phyloP scores from a whole-genome alignment of 2,329 filamentous ascomycete genomes.

The Xylariaceae sp. region DNA sequence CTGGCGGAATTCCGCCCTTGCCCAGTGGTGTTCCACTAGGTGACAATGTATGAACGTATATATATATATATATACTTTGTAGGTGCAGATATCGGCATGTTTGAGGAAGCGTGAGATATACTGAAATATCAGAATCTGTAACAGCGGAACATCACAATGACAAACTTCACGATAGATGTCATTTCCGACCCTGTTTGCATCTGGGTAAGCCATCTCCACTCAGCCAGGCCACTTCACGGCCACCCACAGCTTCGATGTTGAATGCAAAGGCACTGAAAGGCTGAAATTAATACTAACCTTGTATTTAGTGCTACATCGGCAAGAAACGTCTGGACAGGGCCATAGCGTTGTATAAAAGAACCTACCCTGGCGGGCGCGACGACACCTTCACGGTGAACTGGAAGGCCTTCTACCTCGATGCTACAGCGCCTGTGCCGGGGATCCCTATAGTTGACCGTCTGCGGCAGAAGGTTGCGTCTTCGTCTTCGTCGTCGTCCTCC shows the following conservation, averaged over 20 bases:
- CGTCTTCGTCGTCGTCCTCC: slow-evolving; percentile 21
- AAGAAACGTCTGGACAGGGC: slow-evolving; percentile 34
- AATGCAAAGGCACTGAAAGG: too few relatives aligned
- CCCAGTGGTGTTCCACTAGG: too few relatives aligned
- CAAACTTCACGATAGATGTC: slow-evolving; percentile 12
- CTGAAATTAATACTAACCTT: too few relatives aligned
- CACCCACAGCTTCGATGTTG: too few relatives aligned
- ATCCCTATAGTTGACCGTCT: slow-evolving; percentile 14
- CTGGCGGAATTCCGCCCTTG: slow-evolving; percentile 14
- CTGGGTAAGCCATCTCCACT: slow-evolving; percentile 9
- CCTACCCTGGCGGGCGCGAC: slow-evolving; percentile 33
- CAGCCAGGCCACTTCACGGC: too few relatives aligned
- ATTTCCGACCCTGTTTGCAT: slow-evolving; percentile 13
- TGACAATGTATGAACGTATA: too few relatives aligned
- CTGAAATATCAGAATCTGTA: background rate
- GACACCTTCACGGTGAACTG: slow-evolving; percentile 34
- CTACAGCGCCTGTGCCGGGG: slow-evolving; percentile 20
- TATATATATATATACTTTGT: background rate
- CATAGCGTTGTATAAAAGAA: slow-evolving; percentile 35
- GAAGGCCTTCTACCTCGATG: slow-evolving; percentile 35
- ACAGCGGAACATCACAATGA: slow-evolving; percentile 6
- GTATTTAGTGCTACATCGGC: slow-evolving; percentile 35
- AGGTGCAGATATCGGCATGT: background rate
- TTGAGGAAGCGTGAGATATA: background rate
- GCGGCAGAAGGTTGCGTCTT: slow-evolving; percentile 19